Percentiles rank a stretch among this genome's conserved stretches.
phyloP scores from a whole-genome alignment of 768 basidiomycete genomes.

The Pleurotus djamor region DNA sequence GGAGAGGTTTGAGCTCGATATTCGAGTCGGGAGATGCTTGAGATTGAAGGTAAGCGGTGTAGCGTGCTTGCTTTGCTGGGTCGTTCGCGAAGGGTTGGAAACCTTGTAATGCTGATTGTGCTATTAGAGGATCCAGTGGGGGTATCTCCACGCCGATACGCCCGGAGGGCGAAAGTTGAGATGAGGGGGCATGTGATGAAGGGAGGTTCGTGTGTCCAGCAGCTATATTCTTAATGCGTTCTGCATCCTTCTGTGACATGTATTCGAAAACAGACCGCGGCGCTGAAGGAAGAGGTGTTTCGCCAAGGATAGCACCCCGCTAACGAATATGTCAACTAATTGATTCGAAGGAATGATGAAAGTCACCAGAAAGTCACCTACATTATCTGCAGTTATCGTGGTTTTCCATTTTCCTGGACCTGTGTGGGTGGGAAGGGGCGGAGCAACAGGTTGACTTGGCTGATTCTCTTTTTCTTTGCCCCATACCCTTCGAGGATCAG shows the following conservation, averaged over 20 bases:
- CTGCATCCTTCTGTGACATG: constrained; percentile 88
- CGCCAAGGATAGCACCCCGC: constrained; percentile 85
- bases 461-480: constrained; percentile 50
- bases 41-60: constrained; percentile 76
- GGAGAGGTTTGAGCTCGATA: constrained; percentile 48
- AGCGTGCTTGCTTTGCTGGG: constrained; percentile 80
- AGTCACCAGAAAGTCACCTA: constrained; percentile 26
- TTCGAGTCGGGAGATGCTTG: constrained; percentile 52
- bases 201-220: constrained; percentile 22
- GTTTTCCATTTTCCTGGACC: constrained; percentile 47
- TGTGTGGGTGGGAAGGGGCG: constrained; percentile 15
- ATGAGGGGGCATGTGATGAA: constrained; percentile 15
- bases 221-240: constrained; percentile 70
- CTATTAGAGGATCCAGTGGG: constrained; percentile 70
- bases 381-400: constrained; percentile 69
- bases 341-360: not conserved
- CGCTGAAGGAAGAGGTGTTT: constrained; percentile 64
- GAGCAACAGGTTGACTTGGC: constrained; percentile 11
- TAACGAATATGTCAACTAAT: constrained; percentile 23
- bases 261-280: constrained; percentile 92
- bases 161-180: constrained; percentile 5
- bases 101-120: constrained; percentile 82
- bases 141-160: constrained; percentile 45
- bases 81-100: constrained; percentile 87
- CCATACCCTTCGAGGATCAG: constrained; percentile 81